Base-by-base conservation (phyloP, 352 stramenopile genomes). In the Phytophthora idaei region DNA sequence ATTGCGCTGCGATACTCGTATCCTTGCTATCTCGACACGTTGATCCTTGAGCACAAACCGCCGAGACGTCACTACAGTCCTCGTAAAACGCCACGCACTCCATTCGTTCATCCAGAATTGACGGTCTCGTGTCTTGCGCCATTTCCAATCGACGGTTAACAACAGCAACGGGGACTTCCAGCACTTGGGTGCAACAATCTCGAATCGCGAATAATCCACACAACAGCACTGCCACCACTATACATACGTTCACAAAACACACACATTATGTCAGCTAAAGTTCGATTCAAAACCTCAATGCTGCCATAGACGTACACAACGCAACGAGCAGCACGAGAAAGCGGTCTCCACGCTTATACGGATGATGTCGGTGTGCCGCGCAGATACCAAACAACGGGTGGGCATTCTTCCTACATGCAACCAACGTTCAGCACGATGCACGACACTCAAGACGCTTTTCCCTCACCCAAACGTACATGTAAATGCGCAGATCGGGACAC, bases 301-400 rank as follows among this genome's bases (percentile, higher is more conserved):
- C 59, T 42, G 2, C 17, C 39, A 34, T 21, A 32, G 5, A 85
- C 80, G 57, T 77, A 89, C 80, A 8, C 36, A 88, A 44, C 0
- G 75, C 68, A 42, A 80, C 67, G 14, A 84, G 31, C 6, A 90
- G 66, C 54, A 88, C 79, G 48, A 90, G 62, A 21, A 73, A 49
- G 25, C 81, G 81, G 34, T 88, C 81, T 5, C 68, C 57, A 4
- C 72, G 70, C 45, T 81, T 84, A 69, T 78, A 88, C 55, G 81
- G 79, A 47, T 88, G 81, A 65, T 80, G 76, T n/a, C 56, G 68
- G 56, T 90, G 77, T 4, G 79, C 75, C 15, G 52, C 54, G 31
- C 64, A 77, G 17, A 80, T 67, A 0, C 66, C 75, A 41, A 90
- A 72, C 36, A 81, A 67, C 50, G 79, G 79, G 45, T 90, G 79